Conservation (phyloP, 805 yeast genomes). For the Kodamaea neixiangensis region DNA sequence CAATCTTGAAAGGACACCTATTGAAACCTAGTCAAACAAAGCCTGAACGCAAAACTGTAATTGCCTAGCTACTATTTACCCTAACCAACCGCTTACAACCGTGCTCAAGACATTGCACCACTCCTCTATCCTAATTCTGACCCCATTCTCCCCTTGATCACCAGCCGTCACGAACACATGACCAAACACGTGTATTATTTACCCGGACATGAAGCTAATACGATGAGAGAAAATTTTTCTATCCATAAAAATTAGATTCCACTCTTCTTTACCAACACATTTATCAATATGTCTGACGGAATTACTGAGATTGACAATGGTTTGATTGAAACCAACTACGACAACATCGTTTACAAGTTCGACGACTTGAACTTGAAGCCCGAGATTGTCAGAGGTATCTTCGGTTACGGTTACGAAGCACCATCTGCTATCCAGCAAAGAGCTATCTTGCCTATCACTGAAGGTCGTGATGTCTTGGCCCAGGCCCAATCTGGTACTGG, state of each 20-base stretch:
- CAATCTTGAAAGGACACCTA: background rate
- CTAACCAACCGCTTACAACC: background rate
- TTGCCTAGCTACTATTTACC: background rate
- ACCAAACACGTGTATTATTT: constrained; percentile 2
- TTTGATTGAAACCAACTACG: constrained; percentile 93
- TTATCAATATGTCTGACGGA: constrained; percentile 58
- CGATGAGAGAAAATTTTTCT: constrained; percentile 18
- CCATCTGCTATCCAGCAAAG: constrained; percentile 98
- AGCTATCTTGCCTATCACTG: constrained; percentile 92
- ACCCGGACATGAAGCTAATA: constrained; percentile 11
- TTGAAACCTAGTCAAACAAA: background rate
- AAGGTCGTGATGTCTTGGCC: constrained; percentile 93
- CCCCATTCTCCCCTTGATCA: background rate
- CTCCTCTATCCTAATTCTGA: background rate
- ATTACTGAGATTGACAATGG: constrained; percentile 78
- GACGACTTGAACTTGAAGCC: constrained; percentile 77
- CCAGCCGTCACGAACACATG: constrained; percentile 11
- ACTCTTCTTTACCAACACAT: constrained; percentile 2
- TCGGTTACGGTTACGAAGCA: constrained; percentile 89
- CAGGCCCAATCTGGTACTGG: constrained; percentile 99
- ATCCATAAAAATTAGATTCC: background rate
- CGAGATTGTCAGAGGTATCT: constrained; percentile 72
- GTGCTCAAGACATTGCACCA: too few species aligned
- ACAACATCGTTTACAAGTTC: constrained; percentile 74
- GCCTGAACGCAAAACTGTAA: too few species aligned